Conservation (phyloP, 2,329 filamentous ascomycete species). For the Aureobasidium sp. region DNA sequence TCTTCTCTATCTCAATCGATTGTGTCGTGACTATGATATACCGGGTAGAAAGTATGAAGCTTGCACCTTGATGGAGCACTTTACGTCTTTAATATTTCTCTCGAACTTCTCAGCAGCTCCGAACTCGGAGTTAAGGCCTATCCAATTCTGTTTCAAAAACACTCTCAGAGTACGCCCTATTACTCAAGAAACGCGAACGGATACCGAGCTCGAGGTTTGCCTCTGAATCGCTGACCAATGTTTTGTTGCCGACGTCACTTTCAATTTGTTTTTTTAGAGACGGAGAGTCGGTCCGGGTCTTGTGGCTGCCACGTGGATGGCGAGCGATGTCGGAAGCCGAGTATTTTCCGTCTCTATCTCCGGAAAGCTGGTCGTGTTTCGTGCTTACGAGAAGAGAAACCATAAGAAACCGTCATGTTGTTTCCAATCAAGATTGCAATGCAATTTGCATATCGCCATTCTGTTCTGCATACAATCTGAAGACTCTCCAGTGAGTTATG, state of each 20-base stretch:
- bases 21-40: neutral
- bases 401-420: no score
- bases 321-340: constrained; percentile 2
- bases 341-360: neutral
- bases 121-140: neutral
- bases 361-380: no score
- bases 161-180: neutral
- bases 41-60: neutral
- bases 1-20: neutral
- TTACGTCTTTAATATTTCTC: neutral
- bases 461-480: no score
- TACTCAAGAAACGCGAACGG: neutral
- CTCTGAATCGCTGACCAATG: neutral
- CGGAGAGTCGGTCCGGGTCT: neutral
- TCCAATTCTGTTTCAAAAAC: neutral
- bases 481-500: no score
- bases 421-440: no score
- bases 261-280: neutral
- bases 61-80: constrained; percentile 3
- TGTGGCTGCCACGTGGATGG: neutral
- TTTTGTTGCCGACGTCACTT: constrained; percentile 1
- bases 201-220: neutral
- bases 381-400: no score
- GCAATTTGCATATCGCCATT: no score
- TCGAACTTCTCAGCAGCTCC: neutral